A percentile compares a stretch with the other conserved stretches of the same genome.
phyloP scores from a whole-genome alignment of 2,329 filamentous ascomycete species.

The Aureobasidium sp. region DNA sequence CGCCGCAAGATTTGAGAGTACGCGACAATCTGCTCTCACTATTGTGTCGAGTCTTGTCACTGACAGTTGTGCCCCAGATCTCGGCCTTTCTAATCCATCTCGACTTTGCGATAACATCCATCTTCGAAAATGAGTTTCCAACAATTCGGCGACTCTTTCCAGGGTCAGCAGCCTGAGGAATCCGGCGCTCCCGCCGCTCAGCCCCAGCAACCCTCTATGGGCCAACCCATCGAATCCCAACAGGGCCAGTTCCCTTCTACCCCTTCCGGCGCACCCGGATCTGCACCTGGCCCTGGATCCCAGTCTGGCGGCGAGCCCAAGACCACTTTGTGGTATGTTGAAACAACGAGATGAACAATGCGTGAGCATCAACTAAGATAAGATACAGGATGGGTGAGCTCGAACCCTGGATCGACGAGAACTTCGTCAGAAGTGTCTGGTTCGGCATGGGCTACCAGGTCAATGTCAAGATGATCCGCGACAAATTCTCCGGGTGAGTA shows the following conservation, averaged over 20 bases:
- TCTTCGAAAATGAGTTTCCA: conserved; percentile 56
- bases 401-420: conserved; percentile 98
- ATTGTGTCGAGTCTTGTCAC: not conserved
- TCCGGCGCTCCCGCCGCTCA: conserved; percentile 47
- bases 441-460: conserved; percentile 89
- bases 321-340: conserved; percentile 47
- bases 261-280: conserved; percentile 42
- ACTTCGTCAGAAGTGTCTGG: conserved; percentile 93
- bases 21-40: not conserved
- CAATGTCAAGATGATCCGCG: conserved; percentile 98
- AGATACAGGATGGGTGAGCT: conserved; percentile 89
- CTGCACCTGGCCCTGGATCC: conserved; percentile 31
- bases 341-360: not conserved
- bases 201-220: conserved; percentile 48
- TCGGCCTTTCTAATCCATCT: conserved; percentile 10
- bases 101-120: not conserved
- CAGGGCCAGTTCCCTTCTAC: conserved; percentile 34
- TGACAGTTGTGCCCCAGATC: not conserved
- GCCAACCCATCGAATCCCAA: conserved; percentile 50
- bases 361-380: conserved; percentile 24
- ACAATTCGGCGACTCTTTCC: conserved; percentile 55
- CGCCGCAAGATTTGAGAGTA: conserved; percentile 9
- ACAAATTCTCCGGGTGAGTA: conserved; percentile 92
- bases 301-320: conserved; percentile 40
- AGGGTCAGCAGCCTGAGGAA: conserved; percentile 49